Conservation (phyloP, 306 rosid species). For the Acacia confusa region DNA sequence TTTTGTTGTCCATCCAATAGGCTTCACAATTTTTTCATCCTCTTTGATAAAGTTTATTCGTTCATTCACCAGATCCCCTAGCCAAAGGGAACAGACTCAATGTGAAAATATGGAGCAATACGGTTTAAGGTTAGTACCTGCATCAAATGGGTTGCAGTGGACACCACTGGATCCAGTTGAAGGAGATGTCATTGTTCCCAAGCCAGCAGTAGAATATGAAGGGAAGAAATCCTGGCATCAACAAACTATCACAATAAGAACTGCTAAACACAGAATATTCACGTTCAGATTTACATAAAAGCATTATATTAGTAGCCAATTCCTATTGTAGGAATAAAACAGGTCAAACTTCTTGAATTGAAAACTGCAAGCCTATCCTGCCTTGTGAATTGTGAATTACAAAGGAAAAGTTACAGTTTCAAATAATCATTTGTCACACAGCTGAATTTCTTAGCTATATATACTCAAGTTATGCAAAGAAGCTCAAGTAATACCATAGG, state of each 20-base stretch:
- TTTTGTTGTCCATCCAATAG: not conserved
- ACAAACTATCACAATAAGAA: constrained; percentile 10
- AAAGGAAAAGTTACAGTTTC: not conserved
- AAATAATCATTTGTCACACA: constrained; percentile 3
- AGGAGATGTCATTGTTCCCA: constrained; percentile 6
- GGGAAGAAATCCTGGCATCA: constrained; percentile 32
- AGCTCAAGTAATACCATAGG: not conserved
- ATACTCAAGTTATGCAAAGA: not conserved
- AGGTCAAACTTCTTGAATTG: too few species aligned
- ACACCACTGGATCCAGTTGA: not conserved
- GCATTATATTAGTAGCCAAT: not conserved
- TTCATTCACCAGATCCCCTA: not conserved
- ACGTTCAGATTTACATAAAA: not conserved
- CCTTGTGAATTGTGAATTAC: not conserved
- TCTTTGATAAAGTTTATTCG: constrained; percentile 3
- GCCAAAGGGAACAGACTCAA: not conserved
- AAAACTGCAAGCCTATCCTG: not conserved
- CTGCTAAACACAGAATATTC: not conserved
- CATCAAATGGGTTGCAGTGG: constrained; percentile 19
- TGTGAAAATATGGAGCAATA: not conserved
- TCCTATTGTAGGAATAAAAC: not conserved
- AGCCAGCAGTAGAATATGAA: not conserved
- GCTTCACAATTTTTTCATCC: not conserved
- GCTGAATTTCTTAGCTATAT: not conserved
- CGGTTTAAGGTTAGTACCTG: constrained; percentile 26